Evolutionary conservation across 352 stramenopile species (phyloP), one percentile per base, ranked within the genome.

Genomic region (Phytophthora ohioensis): DNA sequence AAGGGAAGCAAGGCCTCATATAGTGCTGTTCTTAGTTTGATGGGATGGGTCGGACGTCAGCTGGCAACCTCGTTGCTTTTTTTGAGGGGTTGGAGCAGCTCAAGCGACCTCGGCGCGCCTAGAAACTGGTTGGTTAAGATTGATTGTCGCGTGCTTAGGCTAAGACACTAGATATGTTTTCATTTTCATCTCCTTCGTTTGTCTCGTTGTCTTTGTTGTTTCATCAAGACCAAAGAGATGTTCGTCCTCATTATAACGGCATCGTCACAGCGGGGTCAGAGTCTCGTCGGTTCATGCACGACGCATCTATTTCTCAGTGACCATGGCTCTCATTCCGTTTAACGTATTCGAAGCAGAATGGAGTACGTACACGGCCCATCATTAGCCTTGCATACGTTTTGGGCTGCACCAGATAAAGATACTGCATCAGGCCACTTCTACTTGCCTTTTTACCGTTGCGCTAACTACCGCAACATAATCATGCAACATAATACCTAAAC

Each of bases 121-220:
- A 66, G 64, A 73, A 64, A 69, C 57, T 66, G 57, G 63, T 76
- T 71, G 62, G 63, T 69, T 70, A 65, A 60, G 47, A 61, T 48
- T 52, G 67, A 64, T 61, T 63, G 69, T 67, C 57, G 64, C 58
- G 69, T 74, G 52, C 64, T 63, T 68, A 64, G 69, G 64, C 65
- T 67, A 75, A 75, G 55, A 68, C 68, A 73, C 64, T 79, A 79
- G 71, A 79, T 76, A 74, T 76, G 58, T 79, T 79, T 79, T 71
- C 55, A 67, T 69, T 75, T 62, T 66, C 56, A 38, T 59, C 35
- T 17, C 11, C 17, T 4, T 58, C 39, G 10, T 21, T 58, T 17
- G 2, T 58, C 21, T 35, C 21, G 21, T 27, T 27, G 21, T 27
- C 21, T 27, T 27, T 27, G 21, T 27, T 2, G 21, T 27, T 27